Percentiles rank a stretch among this genome's conserved stretches.
Evolutionary conservation across 495 filamentous ascomycete genomes (phyloP).

Genomic region (Pyrenula aspistea): DNA sequence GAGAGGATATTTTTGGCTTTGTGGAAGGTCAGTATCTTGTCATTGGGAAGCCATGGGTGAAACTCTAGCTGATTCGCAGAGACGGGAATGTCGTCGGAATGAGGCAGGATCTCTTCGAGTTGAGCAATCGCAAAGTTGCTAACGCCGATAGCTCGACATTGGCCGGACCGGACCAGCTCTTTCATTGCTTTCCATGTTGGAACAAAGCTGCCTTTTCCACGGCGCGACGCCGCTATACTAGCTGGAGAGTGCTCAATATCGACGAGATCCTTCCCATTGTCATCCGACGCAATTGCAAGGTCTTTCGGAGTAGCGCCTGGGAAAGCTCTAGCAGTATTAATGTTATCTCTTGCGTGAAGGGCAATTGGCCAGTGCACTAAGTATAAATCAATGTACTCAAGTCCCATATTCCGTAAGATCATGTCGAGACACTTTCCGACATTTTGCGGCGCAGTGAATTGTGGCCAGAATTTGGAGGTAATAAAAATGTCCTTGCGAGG

Average conservation of each 20-base stretch:
- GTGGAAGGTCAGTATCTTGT: conserved; percentile 12
- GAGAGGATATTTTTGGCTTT: conserved; percentile 11
- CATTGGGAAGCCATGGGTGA: conserved; percentile 14
- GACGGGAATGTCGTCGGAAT: conserved; percentile 7
- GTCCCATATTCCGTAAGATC: not conserved
- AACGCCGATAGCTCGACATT: conserved; percentile 8
- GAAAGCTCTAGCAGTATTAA: not conserved
- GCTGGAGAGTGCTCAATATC: not conserved
- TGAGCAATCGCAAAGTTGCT: conserved; percentile 15
- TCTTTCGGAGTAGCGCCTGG: not conserved
- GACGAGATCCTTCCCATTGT: not conserved
- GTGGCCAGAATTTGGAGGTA: conserved; percentile 50
- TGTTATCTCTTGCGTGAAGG: not conserved
- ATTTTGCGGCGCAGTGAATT: not conserved
- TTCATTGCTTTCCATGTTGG: conserved; percentile 6
- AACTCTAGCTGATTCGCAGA: conserved; percentile 17
- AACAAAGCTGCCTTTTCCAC: not conserved
- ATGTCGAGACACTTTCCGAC: conserved; percentile 43
- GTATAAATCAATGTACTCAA: conserved; percentile 3
- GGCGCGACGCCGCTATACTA: not conserved
- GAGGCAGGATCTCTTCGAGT: conserved; percentile 10
- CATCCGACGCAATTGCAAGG: not conserved
- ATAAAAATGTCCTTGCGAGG: conserved; percentile 57
- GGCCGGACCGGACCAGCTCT: conserved; percentile 1
- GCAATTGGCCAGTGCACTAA: conserved; percentile 10